Percentiles rank a stretch among this genome's conserved stretches.
Evolutionary conservation across 495 filamentous ascomycete genomes (phyloP).

Genomic region (Filosporella fistucella): DNA sequence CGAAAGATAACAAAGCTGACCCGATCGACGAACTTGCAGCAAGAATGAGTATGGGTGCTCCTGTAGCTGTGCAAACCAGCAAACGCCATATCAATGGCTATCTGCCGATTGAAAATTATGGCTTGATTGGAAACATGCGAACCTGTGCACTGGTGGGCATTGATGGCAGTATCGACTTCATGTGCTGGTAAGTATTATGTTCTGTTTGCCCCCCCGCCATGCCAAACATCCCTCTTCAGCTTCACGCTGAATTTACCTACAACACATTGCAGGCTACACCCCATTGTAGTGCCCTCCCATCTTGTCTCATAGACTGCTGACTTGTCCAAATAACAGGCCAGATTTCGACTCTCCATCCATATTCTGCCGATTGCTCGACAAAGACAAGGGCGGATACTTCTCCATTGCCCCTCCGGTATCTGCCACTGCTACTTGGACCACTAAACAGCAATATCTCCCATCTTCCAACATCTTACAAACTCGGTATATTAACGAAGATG

Average conservation of each 20-base stretch:
- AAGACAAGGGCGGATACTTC: slow-evolving; percentile 66
- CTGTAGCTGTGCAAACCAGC: slow-evolving; percentile 6
- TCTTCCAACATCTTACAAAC: slow-evolving; percentile 68
- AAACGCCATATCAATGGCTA: slow-evolving; percentile 33
- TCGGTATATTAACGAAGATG: slow-evolving; percentile 65
- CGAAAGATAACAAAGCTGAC: too few relatives aligned
- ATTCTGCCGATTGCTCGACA: slow-evolving; percentile 65
- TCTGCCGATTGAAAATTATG: slow-evolving; percentile 69
- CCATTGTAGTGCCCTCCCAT: background rate
- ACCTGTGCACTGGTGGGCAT: slow-evolving; percentile 71
- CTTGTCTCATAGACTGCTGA: background rate
- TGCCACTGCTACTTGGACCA: slow-evolving; percentile 42
- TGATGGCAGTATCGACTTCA: slow-evolving; percentile 66
- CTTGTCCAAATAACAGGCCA: slow-evolving; percentile 38
- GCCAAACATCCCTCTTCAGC: background rate
- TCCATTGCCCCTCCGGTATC: slow-evolving; percentile 49
- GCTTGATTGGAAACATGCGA: slow-evolving; percentile 72
- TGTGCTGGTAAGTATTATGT: slow-evolving; percentile 70
- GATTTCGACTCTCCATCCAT: slow-evolving; percentile 63
- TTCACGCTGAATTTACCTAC: too few relatives aligned
- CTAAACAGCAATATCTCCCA: slow-evolving; percentile 67
- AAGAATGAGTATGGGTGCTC: slow-evolving; percentile 16
- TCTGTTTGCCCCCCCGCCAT: background rate
- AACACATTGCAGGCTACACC: too few relatives aligned
- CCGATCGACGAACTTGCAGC: too few relatives aligned